These are phyloP conservation scores for Haematococcus lacustris DNA, from an alignment of 139 green algal genomes.

Conservation along the genomic window DNA sequence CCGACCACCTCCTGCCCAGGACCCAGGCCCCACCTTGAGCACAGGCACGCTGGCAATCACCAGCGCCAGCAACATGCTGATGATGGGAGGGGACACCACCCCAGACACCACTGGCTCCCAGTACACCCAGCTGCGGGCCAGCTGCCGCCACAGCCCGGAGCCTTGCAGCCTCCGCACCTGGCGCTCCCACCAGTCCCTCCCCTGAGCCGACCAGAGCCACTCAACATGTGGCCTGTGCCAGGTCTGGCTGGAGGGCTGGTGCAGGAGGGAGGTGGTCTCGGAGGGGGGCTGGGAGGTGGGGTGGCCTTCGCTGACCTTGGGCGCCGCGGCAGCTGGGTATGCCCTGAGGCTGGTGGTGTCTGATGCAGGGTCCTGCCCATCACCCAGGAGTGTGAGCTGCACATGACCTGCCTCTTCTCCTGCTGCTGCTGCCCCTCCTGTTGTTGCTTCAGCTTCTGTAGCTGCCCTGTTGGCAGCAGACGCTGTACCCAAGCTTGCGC, in stretches of 20 bases:
- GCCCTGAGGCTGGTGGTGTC: background rate
- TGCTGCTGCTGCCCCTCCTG: slow-evolving; percentile 1
- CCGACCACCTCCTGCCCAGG: too few relatives aligned
- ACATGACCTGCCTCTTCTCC: background rate
- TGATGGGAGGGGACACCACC: slow-evolving; percentile 19
- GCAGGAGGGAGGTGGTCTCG: background rate
- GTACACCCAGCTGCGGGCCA: background rate
- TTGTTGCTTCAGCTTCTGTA: slow-evolving; percentile 10
- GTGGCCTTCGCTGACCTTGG: background rate
- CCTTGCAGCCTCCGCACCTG: background rate
- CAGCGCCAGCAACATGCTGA: slow-evolving; percentile 18
- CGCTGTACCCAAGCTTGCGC: too few relatives aligned
- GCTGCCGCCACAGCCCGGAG: background rate
- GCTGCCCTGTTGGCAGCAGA: too few relatives aligned
- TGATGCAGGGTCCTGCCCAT: too few relatives aligned
- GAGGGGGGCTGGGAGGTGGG: background rate
- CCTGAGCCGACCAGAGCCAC: too few relatives aligned
- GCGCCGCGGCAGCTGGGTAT: background rate
- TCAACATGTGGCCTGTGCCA: too few relatives aligned
- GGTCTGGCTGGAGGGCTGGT: background rate
- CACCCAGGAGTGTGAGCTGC: background rate
- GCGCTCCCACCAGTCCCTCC: background rate
- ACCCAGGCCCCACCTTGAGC: slow-evolving; percentile 7
- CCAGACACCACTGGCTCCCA: background rate
- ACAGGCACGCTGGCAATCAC: slow-evolving; percentile 11